Evolutionary conservation across 2,329 filamentous ascomycete species (phyloP).

Genomic region (Davidsoniella eucalypti): DNA sequence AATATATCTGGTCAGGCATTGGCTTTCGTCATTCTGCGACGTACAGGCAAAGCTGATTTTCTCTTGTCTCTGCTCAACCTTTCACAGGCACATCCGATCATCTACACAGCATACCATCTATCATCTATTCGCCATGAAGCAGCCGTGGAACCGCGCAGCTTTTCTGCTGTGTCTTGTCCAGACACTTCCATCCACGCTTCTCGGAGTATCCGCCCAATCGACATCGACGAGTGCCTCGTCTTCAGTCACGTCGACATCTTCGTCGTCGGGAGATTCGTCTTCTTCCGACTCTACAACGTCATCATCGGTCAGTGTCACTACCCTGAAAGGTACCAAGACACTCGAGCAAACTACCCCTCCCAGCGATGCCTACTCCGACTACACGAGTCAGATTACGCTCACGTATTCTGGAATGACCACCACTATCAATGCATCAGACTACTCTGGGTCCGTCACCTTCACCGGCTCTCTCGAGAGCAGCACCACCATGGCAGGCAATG

Average conservation of each 20-base stretch:
- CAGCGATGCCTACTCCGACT: constrained; percentile 29
- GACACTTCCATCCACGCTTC: not conserved
- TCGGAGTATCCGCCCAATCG: not conserved
- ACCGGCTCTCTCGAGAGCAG: constrained; percentile 28
- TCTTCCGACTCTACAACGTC: not conserved
- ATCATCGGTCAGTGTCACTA: constrained; percentile 20
- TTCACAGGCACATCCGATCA: too few relatives aligned
- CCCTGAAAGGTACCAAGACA: constrained; percentile 23
- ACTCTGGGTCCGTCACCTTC: constrained; percentile 23
- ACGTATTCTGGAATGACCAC: constrained; percentile 10
- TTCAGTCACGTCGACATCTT: not conserved
- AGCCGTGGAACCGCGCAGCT: not conserved
- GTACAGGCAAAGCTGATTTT: too few relatives aligned
- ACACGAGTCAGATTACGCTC: constrained; percentile 26
- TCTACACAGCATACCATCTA: too few relatives aligned
- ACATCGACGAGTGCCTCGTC: not conserved
- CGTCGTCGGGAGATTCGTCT: not conserved
- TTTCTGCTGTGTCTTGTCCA: not conserved
- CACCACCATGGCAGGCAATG: constrained; percentile 25
- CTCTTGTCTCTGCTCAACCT: too few relatives aligned
- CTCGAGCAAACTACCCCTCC: constrained; percentile 25
- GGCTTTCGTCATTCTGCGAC: too few relatives aligned
- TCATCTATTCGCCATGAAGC: not conserved
- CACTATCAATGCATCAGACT: constrained; percentile 16
- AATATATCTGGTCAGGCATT: too few relatives aligned